Base-by-base conservation (phyloP, 495 filamentous ascomycete genomes). In the Annulohypoxylon stygium region DNA sequence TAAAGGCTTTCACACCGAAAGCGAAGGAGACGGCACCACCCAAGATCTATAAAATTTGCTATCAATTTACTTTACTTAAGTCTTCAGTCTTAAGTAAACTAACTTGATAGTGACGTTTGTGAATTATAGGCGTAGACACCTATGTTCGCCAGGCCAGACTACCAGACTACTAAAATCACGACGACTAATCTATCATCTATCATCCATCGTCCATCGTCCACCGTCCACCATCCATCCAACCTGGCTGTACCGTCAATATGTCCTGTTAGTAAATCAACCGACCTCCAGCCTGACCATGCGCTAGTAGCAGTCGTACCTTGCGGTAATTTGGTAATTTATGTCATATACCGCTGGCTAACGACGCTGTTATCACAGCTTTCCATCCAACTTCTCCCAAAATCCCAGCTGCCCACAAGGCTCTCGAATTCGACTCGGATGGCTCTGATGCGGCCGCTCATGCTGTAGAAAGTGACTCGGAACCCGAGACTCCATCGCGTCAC, bases 361-460 rank as follows among this genome's bases (percentile, higher is more conserved):
- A 67, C 47, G 63, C 62, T 58, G 34, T 26, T 59, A 50, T 54
- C 68, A 64, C 70, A 76, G 41, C 57, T 41, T 74, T 68, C 43
- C 71, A 58, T 67, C 68, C 74, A 61, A 66, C 71, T 30, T 76
- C 76, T 48, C 74, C 74, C 23, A 66, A 63, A 39, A 50, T 61
- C 41, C 60, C 67, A n/a, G 47, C 70, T 53, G 54, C 71, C n/a
- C 70, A 63, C 51, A 70, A 71, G 61, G 58, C 69, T 7, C 68
- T 78, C 64, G 76, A 76, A 50, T 78, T 70, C 43, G 74, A 78
- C 61, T 74, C 74, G 4, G 76, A 78, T 50, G 67, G 59, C 20
- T 75, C 76, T 12, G 74, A 78, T 69, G 57, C 61, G 26, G 63
- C 66, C 18, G 66, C 58, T 37, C 76, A 65, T 54, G 67, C 53